Evolutionary conservation across 805 yeast species (phyloP).

Genomic region (Candida saitoana): DNA sequence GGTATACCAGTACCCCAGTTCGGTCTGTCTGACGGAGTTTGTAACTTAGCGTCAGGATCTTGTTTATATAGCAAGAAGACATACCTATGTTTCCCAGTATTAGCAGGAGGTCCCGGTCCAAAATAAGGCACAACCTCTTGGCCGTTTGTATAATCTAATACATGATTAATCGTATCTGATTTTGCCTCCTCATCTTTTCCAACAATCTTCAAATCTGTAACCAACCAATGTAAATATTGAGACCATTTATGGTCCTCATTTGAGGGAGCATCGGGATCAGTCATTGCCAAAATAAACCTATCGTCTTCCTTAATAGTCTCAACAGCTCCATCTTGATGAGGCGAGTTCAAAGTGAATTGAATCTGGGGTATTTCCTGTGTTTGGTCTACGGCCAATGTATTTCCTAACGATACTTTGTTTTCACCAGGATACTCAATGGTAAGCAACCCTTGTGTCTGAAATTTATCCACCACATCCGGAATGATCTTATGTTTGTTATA

Average conservation of each 20-base stretch:
- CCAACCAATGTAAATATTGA: slow-evolving; percentile 76
- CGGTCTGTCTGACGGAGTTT: slow-evolving; percentile 53
- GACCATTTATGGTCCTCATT: slow-evolving; percentile 81
- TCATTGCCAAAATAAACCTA: slow-evolving; percentile 68
- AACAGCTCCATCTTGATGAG: slow-evolving; percentile 39
- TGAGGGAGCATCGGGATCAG: slow-evolving; percentile 95
- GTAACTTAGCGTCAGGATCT: slow-evolving; percentile 39
- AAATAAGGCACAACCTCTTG: slow-evolving; percentile 50
- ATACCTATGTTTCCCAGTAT: slow-evolving; percentile 84
- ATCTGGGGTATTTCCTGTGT: slow-evolving; percentile 67
- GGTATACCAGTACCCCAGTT: slow-evolving; percentile 87
- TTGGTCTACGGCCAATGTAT: slow-evolving; percentile 57
- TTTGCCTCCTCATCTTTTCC: slow-evolving; percentile 28
- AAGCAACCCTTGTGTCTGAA: slow-evolving; percentile 51
- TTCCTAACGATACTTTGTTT: slow-evolving; percentile 75
- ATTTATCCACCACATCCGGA: slow-evolving; percentile 51
- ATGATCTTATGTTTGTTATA: slow-evolving; percentile 45
- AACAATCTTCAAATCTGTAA: slow-evolving; percentile 48
- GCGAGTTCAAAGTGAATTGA: slow-evolving; percentile 57
- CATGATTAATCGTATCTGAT: slow-evolving; percentile 20
- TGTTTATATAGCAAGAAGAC: slow-evolving; percentile 73
- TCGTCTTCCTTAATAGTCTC: slow-evolving; percentile 40
- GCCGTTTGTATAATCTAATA: slow-evolving; percentile 35
- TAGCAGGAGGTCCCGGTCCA: slow-evolving; percentile 90
- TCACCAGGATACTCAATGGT: slow-evolving; percentile 55